Base-by-base conservation (phyloP, 1,284 basidiomycete genomes). In the Inonotus hispidus region DNA sequence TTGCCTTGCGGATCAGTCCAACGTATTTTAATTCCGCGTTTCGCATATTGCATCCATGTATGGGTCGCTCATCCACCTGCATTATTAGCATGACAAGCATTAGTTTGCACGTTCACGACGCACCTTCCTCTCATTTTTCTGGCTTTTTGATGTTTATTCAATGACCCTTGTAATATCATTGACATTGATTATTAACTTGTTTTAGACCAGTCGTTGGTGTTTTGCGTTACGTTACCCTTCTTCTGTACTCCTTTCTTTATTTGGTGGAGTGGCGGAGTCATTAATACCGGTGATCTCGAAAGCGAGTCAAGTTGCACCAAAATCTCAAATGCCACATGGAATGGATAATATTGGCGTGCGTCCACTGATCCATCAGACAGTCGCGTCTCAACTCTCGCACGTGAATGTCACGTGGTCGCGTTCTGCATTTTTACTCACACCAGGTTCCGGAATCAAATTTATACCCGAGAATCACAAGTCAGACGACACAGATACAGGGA, bases 91-190 rank as follows among this genome's bases (percentile, higher is more conserved):
- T 32, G 39, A 45, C 37, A 46, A 39, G 21, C 52, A 38, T 54
- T 55, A 55, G 43, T 60, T 32, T 55, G 59, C 59, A 60, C 35
- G 23, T 55, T 32, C 59, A 60, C 43, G 32, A 23, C 56, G 50
- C 47, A 47, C 43, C 59, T 46, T 47, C 41, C 27, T 55, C 29
- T 21, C 53, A 14, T 16, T 53, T 60, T 54, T 49, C 39, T 41
- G 32, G 25, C 37, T 53, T 53, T 60, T 35, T 41, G 49, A 37
- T 27, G 21, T 52, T 46, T 27, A 37, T 37, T 35, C 50, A 52
- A 52, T 27, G 10, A 43, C 29, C 54, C 25, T 46, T 47, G 41
- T 54, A 54, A 32, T 27, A 45, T 14, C 52, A 29, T n/a, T 27
- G 32, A 38, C 41, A 38, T 43, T 43, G 41, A 49, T 21, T 47